A percentile compares a stretch with the other conserved stretches of the same genome.
Evolutionary conservation across 148 eudicot species (phyloP).

Genomic region (Vaccinium myrtillus): DNA sequence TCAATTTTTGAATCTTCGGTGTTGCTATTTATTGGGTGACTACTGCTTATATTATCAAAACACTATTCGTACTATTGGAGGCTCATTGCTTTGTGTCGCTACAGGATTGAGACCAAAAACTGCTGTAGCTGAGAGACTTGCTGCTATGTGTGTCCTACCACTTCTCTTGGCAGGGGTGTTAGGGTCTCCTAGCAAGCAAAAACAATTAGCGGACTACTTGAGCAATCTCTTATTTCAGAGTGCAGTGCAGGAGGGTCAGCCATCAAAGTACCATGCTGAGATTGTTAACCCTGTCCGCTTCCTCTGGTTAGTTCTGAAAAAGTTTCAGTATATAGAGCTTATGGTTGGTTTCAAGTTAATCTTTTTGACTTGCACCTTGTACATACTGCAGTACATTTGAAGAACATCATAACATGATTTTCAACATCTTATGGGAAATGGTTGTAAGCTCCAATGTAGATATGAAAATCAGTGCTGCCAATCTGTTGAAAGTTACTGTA

Average conservation of each 20-base stretch:
- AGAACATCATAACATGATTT: constrained; percentile 70
- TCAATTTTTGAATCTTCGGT: background rate
- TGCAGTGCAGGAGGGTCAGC: constrained; percentile 32
- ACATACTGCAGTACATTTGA: constrained; percentile 56
- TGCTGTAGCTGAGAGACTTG: constrained; percentile 71
- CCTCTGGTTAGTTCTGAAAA: constrained; percentile 53
- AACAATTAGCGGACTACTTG: constrained; percentile 64
- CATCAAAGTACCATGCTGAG: constrained; percentile 43
- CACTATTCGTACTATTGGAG: background rate
- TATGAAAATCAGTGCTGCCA: constrained; percentile 80
- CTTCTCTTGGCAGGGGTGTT: constrained; percentile 84
- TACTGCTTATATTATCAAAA: background rate
- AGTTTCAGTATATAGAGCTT: constrained; percentile 8
- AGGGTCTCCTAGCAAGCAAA: constrained; percentile 74
- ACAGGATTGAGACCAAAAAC: constrained; percentile 72
- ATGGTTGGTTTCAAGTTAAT: constrained; percentile 9
- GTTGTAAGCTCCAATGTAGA: constrained; percentile 76
- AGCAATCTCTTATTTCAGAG: constrained; percentile 60
- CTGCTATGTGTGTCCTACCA: constrained; percentile 74
- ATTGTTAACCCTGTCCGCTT: constrained; percentile 75
- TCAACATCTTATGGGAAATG: constrained; percentile 75
- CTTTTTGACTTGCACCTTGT: constrained; percentile 12
- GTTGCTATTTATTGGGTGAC: background rate
- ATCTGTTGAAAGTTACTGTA: constrained; percentile 85
- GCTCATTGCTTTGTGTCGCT: background rate